Evolutionary conservation across 352 stramenopile species (phyloP).

Genomic region (Globisporangium viniferum): DNA sequence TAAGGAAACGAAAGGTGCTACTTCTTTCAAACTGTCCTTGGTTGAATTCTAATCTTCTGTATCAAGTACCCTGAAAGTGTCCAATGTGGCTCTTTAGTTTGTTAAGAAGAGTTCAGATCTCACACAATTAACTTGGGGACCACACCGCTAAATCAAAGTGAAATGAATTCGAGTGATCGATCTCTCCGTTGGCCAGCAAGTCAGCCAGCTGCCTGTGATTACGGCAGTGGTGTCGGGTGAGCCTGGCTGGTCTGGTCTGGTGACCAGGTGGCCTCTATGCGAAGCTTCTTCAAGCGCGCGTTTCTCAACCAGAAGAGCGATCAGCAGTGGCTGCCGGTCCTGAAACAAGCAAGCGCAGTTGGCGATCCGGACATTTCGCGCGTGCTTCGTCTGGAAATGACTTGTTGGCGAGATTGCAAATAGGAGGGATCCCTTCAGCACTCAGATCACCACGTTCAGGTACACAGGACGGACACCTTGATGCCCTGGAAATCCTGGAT

Average conservation of each 20-base stretch:
- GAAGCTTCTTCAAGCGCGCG: background rate
- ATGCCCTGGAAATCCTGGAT: no score
- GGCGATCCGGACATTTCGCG: background rate
- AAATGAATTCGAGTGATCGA: background rate
- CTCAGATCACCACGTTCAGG: no score
- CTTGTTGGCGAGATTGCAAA: no score
- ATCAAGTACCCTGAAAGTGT: background rate
- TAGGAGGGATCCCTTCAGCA: no score
- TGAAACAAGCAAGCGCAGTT: background rate
- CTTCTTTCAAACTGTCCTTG: background rate
- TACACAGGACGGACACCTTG: no score
- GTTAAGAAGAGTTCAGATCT: background rate
- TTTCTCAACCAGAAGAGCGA: background rate
- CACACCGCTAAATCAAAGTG: background rate
- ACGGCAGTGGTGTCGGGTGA: background rate
- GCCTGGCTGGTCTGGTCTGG: no score
- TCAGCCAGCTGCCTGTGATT: background rate
- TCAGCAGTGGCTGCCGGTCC: background rate
- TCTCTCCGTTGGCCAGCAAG: background rate
- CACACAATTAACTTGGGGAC: background rate
- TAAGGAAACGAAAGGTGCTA: constrained; percentile 22
- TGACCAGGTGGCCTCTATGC: background rate
- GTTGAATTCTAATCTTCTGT: background rate
- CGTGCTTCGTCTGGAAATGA: background rate
- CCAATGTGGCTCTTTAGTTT: background rate